Base-by-base conservation (phyloP, 768 basidiomycete genomes). In the Tephrocybe sp. region DNA sequence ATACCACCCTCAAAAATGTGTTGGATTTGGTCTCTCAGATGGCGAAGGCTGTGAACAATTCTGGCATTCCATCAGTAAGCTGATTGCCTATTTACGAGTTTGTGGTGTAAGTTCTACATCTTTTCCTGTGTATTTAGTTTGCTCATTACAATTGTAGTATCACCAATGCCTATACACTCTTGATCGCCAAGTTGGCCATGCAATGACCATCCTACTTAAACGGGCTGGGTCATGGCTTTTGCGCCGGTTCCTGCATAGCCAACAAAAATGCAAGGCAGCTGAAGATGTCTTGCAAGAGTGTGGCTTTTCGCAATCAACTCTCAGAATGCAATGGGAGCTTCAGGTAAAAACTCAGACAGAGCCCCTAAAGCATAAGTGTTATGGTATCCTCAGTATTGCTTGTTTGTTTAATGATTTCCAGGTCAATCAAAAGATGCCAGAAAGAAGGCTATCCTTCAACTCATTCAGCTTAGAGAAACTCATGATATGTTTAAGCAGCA, bases 1-100 rank as follows among this genome's bases (percentile, higher is more conserved):
- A 5, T 73, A 65, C 55, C 66, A 73, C 48, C 73, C 72, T 4
- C 51, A 68, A 3, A 64, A 68, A 34, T 56, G 64, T 32, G 22
- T 46, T n/a, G 68, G 68, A 0, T 65, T 65, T 49, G 68, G 65
- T 5, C 55, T 64, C 19, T 56, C 61, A 0, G 59, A 67, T 56
- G 63, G 62, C 0, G 67, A 71, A 47, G 65, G 70, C 1, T 60
- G 62, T 56, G 68, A 72, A 49, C 44, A 59, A 3, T 62, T 72
- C 20, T 74, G 72, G 71, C 66, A 59, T 2, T 51, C 53, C 5
- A 59, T 65, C 34, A 39, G 38, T 39, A 61, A 58, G 30, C 47
- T 56, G 39, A 20, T n/a, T 30, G 33, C 38, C 4, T 39, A 39
- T 19, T 19, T 39, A 16, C 22, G 23, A 14, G 20, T 42, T 42